phyloP scores from a whole-genome alignment of 768 basidiomycete species.

The Zangia roseola region DNA sequence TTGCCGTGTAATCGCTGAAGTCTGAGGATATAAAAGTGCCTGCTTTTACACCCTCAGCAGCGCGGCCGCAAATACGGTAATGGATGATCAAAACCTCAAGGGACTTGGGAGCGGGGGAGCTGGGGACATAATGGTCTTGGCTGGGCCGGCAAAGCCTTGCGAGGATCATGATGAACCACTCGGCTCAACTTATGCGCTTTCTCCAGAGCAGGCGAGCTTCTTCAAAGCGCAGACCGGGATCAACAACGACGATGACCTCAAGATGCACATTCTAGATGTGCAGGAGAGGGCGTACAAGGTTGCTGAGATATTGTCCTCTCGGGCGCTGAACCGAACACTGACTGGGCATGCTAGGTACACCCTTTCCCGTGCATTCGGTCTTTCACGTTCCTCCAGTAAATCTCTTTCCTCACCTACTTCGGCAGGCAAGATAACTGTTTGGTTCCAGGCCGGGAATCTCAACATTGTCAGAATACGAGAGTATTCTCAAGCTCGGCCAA shows the following conservation, averaged over 20 bases:
- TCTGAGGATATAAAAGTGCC: too few species aligned
- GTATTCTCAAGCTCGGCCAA: slow-evolving; percentile 35
- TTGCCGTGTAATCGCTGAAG: too few species aligned
- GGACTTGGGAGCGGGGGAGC: not conserved
- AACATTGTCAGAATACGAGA: slow-evolving; percentile 12
- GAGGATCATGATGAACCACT: not conserved
- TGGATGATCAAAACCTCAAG: not conserved
- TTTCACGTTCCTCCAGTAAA: slow-evolving; percentile 25
- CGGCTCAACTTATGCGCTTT: not conserved
- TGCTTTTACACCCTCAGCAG: too few species aligned
- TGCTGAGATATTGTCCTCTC: not conserved
- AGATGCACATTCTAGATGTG: slow-evolving; percentile 30
- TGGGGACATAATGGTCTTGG: slow-evolving; percentile 11
- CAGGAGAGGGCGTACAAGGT: slow-evolving; percentile 33
- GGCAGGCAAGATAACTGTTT: not conserved
- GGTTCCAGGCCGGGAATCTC: not conserved
- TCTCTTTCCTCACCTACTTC: not conserved
- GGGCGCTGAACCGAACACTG: not conserved
- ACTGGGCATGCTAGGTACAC: slow-evolving; percentile 13
- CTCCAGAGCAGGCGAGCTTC: slow-evolving; percentile 20
- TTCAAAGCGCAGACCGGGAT: slow-evolving; percentile 32
- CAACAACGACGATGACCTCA: slow-evolving; percentile 24
- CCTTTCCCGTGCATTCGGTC: slow-evolving; percentile 30
- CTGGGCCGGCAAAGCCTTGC: not conserved
- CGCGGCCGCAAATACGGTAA: not conserved